phyloP scores from a whole-genome alignment of 106 monocot species.

The Narthecium ossifragum region DNA sequence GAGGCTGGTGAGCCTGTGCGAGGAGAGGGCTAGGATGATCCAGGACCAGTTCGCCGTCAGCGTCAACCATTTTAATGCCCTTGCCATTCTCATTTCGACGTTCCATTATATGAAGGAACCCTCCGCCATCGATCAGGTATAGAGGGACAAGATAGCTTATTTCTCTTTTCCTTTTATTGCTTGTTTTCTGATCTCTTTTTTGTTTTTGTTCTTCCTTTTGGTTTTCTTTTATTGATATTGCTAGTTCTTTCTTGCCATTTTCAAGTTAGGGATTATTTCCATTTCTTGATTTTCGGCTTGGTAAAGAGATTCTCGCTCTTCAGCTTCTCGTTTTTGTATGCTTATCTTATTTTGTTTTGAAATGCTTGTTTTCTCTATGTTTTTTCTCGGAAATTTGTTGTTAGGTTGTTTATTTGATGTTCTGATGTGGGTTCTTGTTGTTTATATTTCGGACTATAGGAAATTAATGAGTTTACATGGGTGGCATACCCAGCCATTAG shows the following conservation, averaged over 20 bases:
- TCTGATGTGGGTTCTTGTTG: neutral
- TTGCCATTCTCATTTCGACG: constrained; percentile 82
- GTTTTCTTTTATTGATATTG: neutral
- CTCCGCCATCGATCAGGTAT: constrained; percentile 81
- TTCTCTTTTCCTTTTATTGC: neutral
- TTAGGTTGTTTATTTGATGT: neutral
- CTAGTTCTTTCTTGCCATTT: neutral
- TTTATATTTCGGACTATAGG: neutral
- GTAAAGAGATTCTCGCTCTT: too few species aligned
- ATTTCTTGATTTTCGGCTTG: too few species aligned
- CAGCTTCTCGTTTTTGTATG: neutral
- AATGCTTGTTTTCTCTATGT: neutral
- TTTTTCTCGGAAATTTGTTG: neutral
- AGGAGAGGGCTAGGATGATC: constrained; percentile 85
- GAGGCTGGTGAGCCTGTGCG: constrained; percentile 77
- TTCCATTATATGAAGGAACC: constrained; percentile 80
- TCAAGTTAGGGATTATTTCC: neutral
- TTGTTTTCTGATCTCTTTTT: neutral
- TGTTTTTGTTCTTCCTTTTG: neutral
- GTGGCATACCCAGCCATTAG: too few species aligned
- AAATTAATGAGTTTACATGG: too few species aligned
- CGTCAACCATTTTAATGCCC: constrained; percentile 90
- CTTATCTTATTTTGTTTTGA: neutral
- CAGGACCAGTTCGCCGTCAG: constrained; percentile 93
- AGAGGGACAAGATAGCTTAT: neutral